Base-by-base conservation (phyloP, 768 basidiomycete species). In the Coprinopsis sp. region DNA sequence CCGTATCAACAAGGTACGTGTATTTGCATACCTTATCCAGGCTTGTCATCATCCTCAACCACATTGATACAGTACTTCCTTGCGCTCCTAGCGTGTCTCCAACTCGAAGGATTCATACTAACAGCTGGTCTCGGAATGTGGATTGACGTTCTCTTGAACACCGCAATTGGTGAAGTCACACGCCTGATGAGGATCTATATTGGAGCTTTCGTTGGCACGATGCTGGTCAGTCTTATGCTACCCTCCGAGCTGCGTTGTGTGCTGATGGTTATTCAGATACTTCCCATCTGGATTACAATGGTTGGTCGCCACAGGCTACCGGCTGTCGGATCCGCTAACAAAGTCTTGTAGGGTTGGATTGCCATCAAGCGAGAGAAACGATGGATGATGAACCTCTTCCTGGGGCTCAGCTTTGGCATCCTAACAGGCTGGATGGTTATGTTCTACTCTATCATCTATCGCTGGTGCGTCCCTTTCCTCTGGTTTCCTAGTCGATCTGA, bases 331-430 rank as follows among this genome's bases (percentile, higher is more conserved):
- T n/a, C n/a, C n/a, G n/a, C n/a, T n/a, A n/a, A n/a, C n/a, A n/a
- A n/a, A n/a, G n/a, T n/a, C n/a, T n/a, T 25, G 28, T 41, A 78
- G 78, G 80, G 80, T 16, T 80, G 76, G 76, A 74, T 69, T 49
- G 67, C 76, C 11, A 73, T 81, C 18, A 69, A 69, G 8, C 61
- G 61, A 1, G 79, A 83, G 57, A 43, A 12, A 36, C 46, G 18
- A 33, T 38, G 28, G 34, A 36, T 70, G 37, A 76, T 78, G 63
- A 40, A 60, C 21, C 46, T 58, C 4, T 81, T 79, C 66, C 58
- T 80, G 21, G 58, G 52, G 24, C 59, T 75, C 27, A 66, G 61
- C 2, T 58, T 73, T 40, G 37, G 65, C 31, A 65, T 78, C 46
- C 56, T 66, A 23, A 31, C 55, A 0, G 63, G 61, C 1, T 73